Conservation (phyloP, 1,139 yeast genomes). For the Lodderomyces parapsilosis region DNA sequence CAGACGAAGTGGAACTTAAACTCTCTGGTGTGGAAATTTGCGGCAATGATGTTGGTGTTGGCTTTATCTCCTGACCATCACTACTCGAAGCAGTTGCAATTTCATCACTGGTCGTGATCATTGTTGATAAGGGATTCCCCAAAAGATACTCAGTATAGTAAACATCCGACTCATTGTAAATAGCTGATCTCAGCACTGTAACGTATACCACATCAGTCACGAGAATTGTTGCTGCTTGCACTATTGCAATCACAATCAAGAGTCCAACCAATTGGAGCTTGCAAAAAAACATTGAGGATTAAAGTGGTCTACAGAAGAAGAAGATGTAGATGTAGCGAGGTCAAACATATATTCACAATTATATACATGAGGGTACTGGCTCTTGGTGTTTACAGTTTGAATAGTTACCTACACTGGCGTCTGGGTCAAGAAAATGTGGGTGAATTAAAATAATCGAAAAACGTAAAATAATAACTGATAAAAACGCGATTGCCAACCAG, state of each 20-base stretch:
- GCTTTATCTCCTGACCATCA: background rate
- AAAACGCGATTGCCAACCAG: background rate
- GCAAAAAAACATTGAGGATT: background rate
- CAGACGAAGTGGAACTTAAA: background rate
- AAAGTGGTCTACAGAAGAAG: no score
- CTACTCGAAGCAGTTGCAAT: background rate
- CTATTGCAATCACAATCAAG: background rate
- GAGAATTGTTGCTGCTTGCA: conserved; percentile 1
- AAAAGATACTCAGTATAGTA: conserved; percentile 1
- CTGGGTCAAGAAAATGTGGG: background rate
- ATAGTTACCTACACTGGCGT: background rate
- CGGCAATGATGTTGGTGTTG: background rate
- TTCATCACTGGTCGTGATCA: background rate
- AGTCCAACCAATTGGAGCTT: background rate
- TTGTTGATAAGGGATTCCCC: background rate
- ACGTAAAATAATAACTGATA: background rate
- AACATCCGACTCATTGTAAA: conserved; percentile 1
- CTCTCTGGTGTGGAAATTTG: background rate
- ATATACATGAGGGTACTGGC: background rate
- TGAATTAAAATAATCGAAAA: background rate
- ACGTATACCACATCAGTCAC: conserved; percentile 1
- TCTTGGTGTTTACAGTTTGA: background rate
- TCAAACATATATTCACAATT: background rate
- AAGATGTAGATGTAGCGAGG: no score
- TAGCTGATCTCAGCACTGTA: conserved; percentile 3